These are phyloP conservation scores for Gynostemma pentaphyllum DNA, from an alignment of 306 rosid species.

Conservation along the genomic window DNA sequence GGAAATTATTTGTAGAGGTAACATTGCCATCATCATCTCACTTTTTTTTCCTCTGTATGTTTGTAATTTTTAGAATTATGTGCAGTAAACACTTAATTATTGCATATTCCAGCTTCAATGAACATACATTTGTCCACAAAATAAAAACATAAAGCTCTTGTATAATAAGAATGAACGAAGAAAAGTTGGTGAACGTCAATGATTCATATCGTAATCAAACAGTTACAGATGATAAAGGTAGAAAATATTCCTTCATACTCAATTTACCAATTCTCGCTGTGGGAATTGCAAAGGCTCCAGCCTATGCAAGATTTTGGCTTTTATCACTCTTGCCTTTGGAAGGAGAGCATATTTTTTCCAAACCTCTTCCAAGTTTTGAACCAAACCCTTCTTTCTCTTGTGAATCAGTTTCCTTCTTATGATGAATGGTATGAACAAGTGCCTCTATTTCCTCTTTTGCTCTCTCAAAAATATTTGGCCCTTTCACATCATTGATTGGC, in stretches of 20 bases:
- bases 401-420: constrained; percentile 6
- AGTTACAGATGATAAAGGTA: not conserved
- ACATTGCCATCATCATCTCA: not conserved
- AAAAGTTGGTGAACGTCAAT: not conserved
- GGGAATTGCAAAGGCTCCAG: not conserved
- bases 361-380: constrained; percentile 8
- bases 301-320: not conserved
- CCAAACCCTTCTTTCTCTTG: constrained; percentile 1
- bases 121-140: not conserved
- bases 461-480: constrained; percentile 6
- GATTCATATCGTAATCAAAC: not conserved
- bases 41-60: not conserved
- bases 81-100: not conserved
- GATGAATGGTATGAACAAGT: constrained; percentile 9
- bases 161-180: not conserved
- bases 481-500: constrained; percentile 6
- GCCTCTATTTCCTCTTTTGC: constrained; percentile 16
- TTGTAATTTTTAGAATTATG: not conserved
- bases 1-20: not conserved
- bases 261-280: not conserved
- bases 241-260: not conserved
- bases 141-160: not conserved
- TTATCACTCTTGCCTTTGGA: not conserved
- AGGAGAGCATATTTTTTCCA: constrained; percentile 12
- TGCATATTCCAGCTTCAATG: not conserved